Evolutionary conservation across 106 monocot genomes (phyloP), one percentile per base, ranked within the genome.

Genomic region (Dioscorea zingiberensis): DNA sequence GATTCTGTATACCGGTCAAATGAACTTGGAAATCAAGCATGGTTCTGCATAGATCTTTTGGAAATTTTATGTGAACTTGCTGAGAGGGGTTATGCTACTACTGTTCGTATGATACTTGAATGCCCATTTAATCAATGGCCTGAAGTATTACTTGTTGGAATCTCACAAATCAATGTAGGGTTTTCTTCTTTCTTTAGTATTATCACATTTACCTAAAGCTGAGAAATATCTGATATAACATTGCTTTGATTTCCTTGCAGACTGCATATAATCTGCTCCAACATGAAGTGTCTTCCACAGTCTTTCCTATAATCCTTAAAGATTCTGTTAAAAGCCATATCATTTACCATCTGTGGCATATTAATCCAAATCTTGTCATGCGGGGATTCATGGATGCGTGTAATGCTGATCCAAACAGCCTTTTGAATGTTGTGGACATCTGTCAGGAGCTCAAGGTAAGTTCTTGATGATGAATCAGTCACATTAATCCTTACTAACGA

Each of bases 361-460:
- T 73, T 30, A 87, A 98, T 63, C 80, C 88, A 51, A 69, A 65
- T 29, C 51, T 98, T 13, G 80, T 93, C 15, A 68, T 98, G 59
- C 77, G 71, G 26, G 89, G 84, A 58, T 84, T 98, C 80, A 19
- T 88, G 53, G 81, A 86, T 29, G 27, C 70, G 30, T 59, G 78
- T 66, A 73, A 14, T 28, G 21, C 61, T 49, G 81, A 97, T 76
- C 45, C 66, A 24, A 73, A 60, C 19, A 70, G 25, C 63, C 60
- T 93, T 32, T 45, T 59, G 1, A 89, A 76, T 71, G 87, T 89
- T 77, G 25, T 81, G 58, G 82, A 86, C 27, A 63, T 93, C 48
- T 93, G 89, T 66, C 84, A 88, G 47, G 98, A 98, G 26, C 62
- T 93, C 63, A 86, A 89, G 98, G 98, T 98, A 93, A 68, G 44